Base-by-base conservation (phyloP, 164 flowering plant species). In the Malania oleifera region DNA sequence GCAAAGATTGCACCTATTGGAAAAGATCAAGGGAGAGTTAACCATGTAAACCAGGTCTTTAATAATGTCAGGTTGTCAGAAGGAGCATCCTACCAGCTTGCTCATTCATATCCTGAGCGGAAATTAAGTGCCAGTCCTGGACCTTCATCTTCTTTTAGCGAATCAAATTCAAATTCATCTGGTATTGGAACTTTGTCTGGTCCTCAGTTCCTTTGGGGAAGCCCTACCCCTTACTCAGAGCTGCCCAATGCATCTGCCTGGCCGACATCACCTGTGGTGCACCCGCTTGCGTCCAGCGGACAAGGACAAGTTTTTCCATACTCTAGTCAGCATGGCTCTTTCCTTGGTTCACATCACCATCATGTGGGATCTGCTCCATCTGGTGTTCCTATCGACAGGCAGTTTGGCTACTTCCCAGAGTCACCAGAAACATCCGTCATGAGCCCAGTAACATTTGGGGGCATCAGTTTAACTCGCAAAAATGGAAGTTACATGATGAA, bases 301-400 rank as follows among this genome's bases (percentile, higher is more conserved):
- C 50, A 46, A 23, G 50, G 50, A 23, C 50, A 46, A 13, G 50
- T 18, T 26, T 28, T 27, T 28, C 19, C 37, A 15, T 27, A 5
- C 38, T 28, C 55, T 52, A 52, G 23, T 28, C 35, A 37, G 37
- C 55, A 52, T 27, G 37, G 19, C 34, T 18, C 55, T 52, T 27
- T 52, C 55, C 19, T 52, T 1, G 24, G 55, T 52, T 31, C 55
- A 52, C 55, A 52, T 27, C 55, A 27, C 37, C 55, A 52, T 17
- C 55, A 52, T 19, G 55, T 31, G 2, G 55, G 55, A 27, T 52
- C 55, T 52, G 55, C 55, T 27, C 55, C 55, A 52, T 52, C 55
- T 15, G 55, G 55, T 27, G 37, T 31, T 12, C 55, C 55, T 17
- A 26, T 46, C 3, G 50, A 46, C 9, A 46, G 15, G 50, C 50